Percentiles rank a stretch among this genome's conserved stretches.
Evolutionary conservation across 2,329 filamentous ascomycete genomes (phyloP).

Genomic region (Diaporthe amygdali): DNA sequence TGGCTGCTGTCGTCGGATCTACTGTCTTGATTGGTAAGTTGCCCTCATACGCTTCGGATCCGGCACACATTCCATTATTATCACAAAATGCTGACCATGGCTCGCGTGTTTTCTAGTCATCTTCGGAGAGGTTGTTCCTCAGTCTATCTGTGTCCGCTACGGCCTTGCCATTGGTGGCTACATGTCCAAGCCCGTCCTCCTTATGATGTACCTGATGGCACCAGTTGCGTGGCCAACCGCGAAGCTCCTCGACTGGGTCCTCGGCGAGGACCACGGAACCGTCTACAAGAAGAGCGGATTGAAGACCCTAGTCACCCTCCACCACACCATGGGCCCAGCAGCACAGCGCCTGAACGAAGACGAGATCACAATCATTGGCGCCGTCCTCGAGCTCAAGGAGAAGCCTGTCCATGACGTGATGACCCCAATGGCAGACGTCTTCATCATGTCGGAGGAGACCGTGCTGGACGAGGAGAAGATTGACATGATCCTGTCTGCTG

Average conservation of each 20-base stretch:
- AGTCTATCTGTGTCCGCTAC: constrained; percentile 95
- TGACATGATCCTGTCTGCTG: constrained; percentile 89
- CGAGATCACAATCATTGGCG: constrained; percentile 98
- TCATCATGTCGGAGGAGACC: constrained; percentile 94
- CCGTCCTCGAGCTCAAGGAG: constrained; percentile 93
- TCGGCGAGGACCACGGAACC: constrained; percentile 94
- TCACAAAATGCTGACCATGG: constrained; percentile 17
- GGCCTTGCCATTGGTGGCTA: constrained; percentile 93
- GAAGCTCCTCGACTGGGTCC: constrained; percentile 89
- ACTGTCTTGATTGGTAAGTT: constrained; percentile 87
- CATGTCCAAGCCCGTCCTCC: constrained; percentile 86
- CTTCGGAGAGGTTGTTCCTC: constrained; percentile 95
- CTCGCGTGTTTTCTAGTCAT: constrained; percentile 68
- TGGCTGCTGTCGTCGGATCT: constrained; percentile 91
- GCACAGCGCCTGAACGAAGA: constrained; percentile 93
- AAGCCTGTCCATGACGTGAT: constrained; percentile 96
- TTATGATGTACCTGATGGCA: constrained; percentile 90
- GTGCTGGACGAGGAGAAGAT: constrained; percentile 92
- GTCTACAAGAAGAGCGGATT: constrained; percentile 98
- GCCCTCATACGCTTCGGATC: not conserved
- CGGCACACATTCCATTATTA: not conserved
- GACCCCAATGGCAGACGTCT: constrained; percentile 98
- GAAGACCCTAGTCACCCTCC: constrained; percentile 93
- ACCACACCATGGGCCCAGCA: constrained; percentile 87
- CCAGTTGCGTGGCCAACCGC: constrained; percentile 94